Evolutionary conservation across 2,329 filamentous ascomycete genomes (phyloP).

Genomic region (Talaromyces sp.): DNA sequence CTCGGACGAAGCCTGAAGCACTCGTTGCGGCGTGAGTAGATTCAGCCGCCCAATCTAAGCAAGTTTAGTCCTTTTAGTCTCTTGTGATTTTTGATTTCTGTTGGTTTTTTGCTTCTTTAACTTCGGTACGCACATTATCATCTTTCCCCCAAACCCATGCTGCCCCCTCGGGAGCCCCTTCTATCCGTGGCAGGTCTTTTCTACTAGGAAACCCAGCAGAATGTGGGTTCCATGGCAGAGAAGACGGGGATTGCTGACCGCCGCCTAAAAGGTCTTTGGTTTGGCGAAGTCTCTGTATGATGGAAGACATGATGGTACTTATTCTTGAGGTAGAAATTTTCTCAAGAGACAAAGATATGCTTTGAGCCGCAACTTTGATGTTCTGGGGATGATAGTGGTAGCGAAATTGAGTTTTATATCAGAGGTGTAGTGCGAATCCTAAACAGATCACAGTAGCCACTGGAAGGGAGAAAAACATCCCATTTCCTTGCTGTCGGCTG

Average conservation of each 20-base stretch:
- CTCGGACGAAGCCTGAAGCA: slow-evolving; percentile 49
- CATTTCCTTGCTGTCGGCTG: not conserved
- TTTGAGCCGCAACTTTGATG: too few relatives aligned
- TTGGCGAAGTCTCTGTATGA: not conserved
- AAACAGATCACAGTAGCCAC: not conserved
- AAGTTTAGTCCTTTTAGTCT: not conserved
- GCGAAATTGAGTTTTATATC: not conserved
- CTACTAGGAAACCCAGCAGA: slow-evolving; percentile 48
- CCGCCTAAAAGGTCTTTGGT: not conserved
- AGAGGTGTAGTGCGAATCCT: not conserved
- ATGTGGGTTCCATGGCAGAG: slow-evolving; percentile 51
- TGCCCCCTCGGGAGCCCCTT: slow-evolving; percentile 49
- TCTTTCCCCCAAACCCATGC: slow-evolving; percentile 58
- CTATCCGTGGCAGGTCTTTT: slow-evolving; percentile 44
- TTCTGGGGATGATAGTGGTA: too few relatives aligned
- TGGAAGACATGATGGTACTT: not conserved
- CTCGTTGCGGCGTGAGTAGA: slow-evolving; percentile 50
- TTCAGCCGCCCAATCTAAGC: slow-evolving; percentile 43
- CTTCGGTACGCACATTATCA: slow-evolving; percentile 39
- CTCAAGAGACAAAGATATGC: too few relatives aligned
- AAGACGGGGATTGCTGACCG: slow-evolving; percentile 13
- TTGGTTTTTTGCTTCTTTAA: too few relatives aligned
- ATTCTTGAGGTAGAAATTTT: too few relatives aligned
- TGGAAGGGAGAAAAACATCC: not conserved
- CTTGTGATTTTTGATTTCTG: not conserved